A percentile compares a stretch with the other conserved stretches of the same genome.
Evolutionary conservation across 306 rosid species (phyloP).

Genomic region (Cucumis hystrix): DNA sequence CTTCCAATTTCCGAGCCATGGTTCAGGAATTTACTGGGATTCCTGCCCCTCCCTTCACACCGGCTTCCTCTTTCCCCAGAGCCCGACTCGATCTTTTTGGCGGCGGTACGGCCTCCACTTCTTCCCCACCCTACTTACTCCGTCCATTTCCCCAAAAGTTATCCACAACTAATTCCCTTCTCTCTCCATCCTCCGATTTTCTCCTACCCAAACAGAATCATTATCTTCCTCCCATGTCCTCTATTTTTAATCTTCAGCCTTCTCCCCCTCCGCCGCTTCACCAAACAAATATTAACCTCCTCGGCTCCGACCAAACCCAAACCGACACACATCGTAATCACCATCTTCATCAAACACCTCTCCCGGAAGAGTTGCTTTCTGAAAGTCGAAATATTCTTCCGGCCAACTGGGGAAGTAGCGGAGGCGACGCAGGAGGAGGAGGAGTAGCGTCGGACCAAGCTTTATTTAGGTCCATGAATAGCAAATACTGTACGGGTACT

Average conservation of each 20-base stretch:
- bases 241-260: slow-evolving; percentile 38
- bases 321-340: neutral
- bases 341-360: slow-evolving; percentile 20
- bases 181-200: slow-evolving; percentile 6
- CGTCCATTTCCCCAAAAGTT: slow-evolving; percentile 69
- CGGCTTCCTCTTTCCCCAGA: slow-evolving; percentile 52
- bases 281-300: slow-evolving; percentile 5
- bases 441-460: slow-evolving; percentile 8
- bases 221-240: slow-evolving; percentile 21
- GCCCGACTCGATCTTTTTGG: slow-evolving; percentile 61
- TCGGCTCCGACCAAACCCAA: slow-evolving; percentile 3
- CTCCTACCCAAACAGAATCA: slow-evolving; percentile 9
- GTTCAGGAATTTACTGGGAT: slow-evolving; percentile 98
- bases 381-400: slow-evolving; percentile 14
- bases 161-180: slow-evolving; percentile 22
- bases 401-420: neutral
- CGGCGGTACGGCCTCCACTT: slow-evolving; percentile 16
- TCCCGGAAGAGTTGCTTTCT: slow-evolving; percentile 26
- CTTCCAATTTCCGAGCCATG: slow-evolving; percentile 94
- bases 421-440: neutral
- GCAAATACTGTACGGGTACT: slow-evolving; percentile 17
- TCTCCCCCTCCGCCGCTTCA: slow-evolving; percentile 19
- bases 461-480: slow-evolving; percentile 24
- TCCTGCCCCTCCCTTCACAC: slow-evolving; percentile 70
- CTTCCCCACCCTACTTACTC: slow-evolving; percentile 39